Percentiles rank a stretch among this genome's conserved stretches.
Conservation (phyloP, 2,329 filamentous ascomycete species). For the Aspergillus carbonarius region DNA sequence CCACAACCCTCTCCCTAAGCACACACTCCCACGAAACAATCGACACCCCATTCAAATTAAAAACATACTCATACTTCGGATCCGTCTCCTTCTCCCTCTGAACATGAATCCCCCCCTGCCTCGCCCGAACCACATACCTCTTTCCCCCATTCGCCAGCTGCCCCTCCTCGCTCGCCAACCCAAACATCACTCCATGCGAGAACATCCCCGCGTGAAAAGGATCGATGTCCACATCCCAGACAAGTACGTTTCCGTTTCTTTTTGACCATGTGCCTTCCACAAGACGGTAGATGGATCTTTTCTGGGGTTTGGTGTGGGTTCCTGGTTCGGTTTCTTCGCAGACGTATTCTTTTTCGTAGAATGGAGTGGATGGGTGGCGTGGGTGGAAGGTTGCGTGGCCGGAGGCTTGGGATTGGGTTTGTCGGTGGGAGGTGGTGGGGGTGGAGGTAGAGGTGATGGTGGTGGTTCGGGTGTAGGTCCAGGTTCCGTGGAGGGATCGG, state of each 20-base stretch:
- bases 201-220: not conserved
- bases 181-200: conserved; percentile 11
- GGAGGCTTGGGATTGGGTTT: conserved; percentile 33
- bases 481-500: conserved; percentile 67
- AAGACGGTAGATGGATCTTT: conserved; percentile 16
- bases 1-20: not conserved
- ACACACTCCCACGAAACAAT: conserved; percentile 27
- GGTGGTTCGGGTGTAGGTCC: conserved; percentile 57
- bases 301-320: not conserved
- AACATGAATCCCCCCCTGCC: not conserved
- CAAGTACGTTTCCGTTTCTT: conserved; percentile 11
- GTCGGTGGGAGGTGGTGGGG: not conserved
- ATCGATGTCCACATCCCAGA: conserved; percentile 13
- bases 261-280: conserved; percentile 2
- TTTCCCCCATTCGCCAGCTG: not conserved
- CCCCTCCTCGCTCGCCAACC: not conserved
- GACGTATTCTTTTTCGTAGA: conserved; percentile 38
- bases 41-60: conserved; percentile 29
- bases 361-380: conserved; percentile 53
- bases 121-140: conserved; percentile 18
- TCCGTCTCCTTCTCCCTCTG: not conserved
- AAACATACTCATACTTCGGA: conserved; percentile 20
- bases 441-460: not conserved
- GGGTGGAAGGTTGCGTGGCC: conserved; percentile 67
- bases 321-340: conserved; percentile 22